Evolutionary conservation across 495 filamentous ascomycete genomes (phyloP).

Genomic region (Xylaria venustula): DNA sequence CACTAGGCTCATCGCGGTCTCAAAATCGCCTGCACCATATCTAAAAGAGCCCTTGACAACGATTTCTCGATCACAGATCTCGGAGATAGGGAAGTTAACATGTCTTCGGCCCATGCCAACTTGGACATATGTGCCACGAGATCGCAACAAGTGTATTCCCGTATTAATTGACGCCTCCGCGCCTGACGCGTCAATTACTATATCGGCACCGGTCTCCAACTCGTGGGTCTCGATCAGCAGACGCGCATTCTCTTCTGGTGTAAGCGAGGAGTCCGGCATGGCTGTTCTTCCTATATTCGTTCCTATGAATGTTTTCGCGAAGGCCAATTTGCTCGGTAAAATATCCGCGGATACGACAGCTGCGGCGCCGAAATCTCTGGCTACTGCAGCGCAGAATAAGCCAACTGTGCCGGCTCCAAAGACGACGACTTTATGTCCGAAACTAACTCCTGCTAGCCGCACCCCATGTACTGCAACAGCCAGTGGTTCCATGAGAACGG

Average conservation of each 20-base stretch:
- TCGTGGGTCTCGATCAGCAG: conserved; percentile 40
- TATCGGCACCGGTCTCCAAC: conserved; percentile 61
- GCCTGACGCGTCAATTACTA: conserved; percentile 76
- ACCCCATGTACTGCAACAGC: conserved; percentile 75
- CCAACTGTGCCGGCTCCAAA: conserved; percentile 82
- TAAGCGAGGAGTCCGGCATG: conserved; percentile 48
- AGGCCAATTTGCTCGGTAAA: conserved; percentile 60
- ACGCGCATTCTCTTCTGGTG: conserved; percentile 61
- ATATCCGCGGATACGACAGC: conserved; percentile 73
- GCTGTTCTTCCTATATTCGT: conserved; percentile 53
- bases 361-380: conserved; percentile 67
- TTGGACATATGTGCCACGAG: conserved; percentile 76
- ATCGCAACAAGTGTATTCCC: conserved; percentile 61
- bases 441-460: conserved; percentile 59
- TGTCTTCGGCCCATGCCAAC: conserved; percentile 73
- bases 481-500: conserved; percentile 76
- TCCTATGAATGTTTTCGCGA: conserved; percentile 61
- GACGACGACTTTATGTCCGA: conserved; percentile 69
- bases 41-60: conserved; percentile 72
- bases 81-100: conserved; percentile 74
- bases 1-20: conserved; percentile 67
- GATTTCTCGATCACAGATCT: conserved; percentile 73
- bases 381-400: conserved; percentile 71
- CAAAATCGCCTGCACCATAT: conserved; percentile 75
- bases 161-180: conserved; percentile 71